Evolutionary conservation across 441 rosid genomes (phyloP).

Genomic region (Francoa sonchifolia): DNA sequence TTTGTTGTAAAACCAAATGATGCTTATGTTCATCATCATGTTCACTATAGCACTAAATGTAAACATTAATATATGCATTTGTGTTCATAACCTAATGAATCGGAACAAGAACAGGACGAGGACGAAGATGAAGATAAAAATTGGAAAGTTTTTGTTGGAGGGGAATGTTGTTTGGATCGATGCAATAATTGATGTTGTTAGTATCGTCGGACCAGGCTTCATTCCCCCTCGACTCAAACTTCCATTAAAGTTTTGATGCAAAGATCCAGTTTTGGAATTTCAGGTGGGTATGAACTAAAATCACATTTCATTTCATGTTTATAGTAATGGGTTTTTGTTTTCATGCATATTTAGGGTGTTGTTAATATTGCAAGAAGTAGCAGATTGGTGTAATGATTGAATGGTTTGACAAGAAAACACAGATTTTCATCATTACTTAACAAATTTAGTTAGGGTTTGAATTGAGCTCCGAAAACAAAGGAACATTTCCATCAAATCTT

Average conservation of each 20-base stretch:
- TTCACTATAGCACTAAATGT: too few relatives aligned
- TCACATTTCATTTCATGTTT: too few relatives aligned
- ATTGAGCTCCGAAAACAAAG: too few relatives aligned
- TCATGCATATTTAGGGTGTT: constrained; percentile 6
- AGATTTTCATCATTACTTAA: constrained; percentile 11
- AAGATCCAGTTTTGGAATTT: neutral
- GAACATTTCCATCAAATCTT: too few relatives aligned
- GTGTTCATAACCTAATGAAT: neutral
- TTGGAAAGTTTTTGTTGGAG: constrained; percentile 27
- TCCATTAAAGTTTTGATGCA: constrained; percentile 6
- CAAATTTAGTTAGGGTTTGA: too few relatives aligned
- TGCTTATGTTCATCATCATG: too few relatives aligned
- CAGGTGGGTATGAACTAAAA: too few relatives aligned
- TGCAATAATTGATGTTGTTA: constrained; percentile 4
- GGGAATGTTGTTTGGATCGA: constrained; percentile 42
- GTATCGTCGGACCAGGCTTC: constrained; percentile 54
- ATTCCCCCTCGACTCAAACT: constrained; percentile 44
- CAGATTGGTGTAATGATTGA: constrained; percentile 34
- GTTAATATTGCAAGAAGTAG: too few relatives aligned
- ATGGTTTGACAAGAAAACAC: constrained; percentile 16
- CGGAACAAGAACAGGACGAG: too few relatives aligned
- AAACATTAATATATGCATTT: too few relatives aligned
- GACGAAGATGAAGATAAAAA: neutral
- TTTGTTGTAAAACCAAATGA: too few relatives aligned
- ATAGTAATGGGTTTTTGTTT: constrained; percentile 4